Percentiles rank a stretch among this genome's conserved stretches.
These are phyloP conservation scores for Fagopyrum esculentum DNA, from an alignment of 148 eudicot species.

Conservation along the genomic window DNA sequence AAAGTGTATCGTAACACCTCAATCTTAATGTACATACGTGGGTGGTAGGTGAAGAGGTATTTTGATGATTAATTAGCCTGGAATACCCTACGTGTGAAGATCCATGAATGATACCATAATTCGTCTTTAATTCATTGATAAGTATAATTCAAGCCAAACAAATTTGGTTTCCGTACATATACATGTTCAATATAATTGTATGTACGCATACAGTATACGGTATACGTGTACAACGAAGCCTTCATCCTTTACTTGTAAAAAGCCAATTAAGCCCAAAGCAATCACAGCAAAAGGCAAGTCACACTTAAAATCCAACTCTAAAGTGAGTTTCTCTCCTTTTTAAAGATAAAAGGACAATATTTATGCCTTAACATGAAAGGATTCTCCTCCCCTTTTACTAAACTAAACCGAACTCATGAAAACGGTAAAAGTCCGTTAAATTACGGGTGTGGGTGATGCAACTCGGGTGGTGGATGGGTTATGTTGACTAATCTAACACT, in stretches of 20 bases:
- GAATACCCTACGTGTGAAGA: background rate
- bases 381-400: too few species aligned
- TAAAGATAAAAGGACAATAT: background rate
- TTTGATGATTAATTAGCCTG: background rate
- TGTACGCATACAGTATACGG: background rate
- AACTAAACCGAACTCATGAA: too few species aligned
- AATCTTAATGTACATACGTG: background rate
- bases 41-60: background rate
- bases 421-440: too few species aligned
- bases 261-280: constrained; percentile 9
- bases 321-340: background rate
- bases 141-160: background rate
- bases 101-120: background rate
- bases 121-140: background rate
- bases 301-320: constrained; percentile 4
- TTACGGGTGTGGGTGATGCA: too few species aligned
- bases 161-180: background rate
- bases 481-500: too few species aligned
- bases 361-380: background rate
- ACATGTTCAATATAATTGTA: background rate
- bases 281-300: constrained; percentile 10
- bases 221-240: background rate
- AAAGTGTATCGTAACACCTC: background rate
- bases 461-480: too few species aligned
- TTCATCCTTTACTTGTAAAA: background rate